phyloP scores from a whole-genome alignment of 805 yeast species.

The Yarrowia sp. region DNA sequence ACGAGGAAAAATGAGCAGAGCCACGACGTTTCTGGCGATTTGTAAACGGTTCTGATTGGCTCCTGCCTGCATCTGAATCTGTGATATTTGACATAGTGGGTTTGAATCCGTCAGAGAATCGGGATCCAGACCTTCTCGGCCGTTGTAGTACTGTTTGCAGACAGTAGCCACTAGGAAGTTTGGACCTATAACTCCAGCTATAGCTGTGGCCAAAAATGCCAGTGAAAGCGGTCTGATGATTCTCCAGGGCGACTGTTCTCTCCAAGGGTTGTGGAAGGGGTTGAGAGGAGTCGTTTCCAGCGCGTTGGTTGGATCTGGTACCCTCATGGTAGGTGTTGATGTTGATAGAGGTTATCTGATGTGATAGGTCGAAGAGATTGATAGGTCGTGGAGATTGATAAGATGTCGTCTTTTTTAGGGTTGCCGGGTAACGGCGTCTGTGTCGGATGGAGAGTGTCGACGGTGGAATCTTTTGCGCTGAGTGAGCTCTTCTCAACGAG shows the following conservation, averaged over 20 bases:
- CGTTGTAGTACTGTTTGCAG: slow-evolving; percentile 14
- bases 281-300: slow-evolving; percentile 11
- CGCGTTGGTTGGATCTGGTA: slow-evolving; percentile 1
- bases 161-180: background rate
- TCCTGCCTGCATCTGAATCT: background rate
- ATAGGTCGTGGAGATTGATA: no score
- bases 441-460: no score
- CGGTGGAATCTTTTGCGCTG: no score
- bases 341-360: no score
- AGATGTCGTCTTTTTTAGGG: no score
- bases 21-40: background rate
- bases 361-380: no score
- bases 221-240: background rate
- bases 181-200: background rate
- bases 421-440: no score
- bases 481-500: no score
- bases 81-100: background rate
- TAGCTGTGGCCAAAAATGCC: background rate
- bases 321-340: background rate
- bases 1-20: background rate
- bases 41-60: background rate
- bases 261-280: slow-evolving; percentile 19
- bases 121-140: background rate
- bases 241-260: slow-evolving; percentile 16
- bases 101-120: background rate